Evolutionary conservation across 257 asterid species (phyloP), one percentile per base, ranked within the genome.

Genomic region (Solanum acaule): DNA sequence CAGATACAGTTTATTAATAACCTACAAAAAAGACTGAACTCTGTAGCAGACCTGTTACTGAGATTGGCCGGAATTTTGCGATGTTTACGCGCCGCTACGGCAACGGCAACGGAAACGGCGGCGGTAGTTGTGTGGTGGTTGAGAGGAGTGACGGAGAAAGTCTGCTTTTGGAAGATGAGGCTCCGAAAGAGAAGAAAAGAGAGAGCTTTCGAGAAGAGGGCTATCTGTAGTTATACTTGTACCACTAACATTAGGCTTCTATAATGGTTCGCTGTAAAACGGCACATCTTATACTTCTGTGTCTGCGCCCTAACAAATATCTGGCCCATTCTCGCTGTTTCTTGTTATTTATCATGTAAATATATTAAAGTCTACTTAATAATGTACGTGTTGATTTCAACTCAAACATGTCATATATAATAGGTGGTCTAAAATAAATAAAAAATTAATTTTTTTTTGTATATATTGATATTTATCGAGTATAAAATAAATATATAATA

Each of bases 141-240:
- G 67, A 42, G 31, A 78, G 37, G 37, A 25, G 67, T 8, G 46
- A 27, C 3, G 79, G 37, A 83, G 89, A 37, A 72, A 40, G 27
- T 46, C 23, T 27, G 89, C 33, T 10, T 37, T 27, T 12, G 27
- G 84, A 88, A 42, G 90, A 86, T 87, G 91, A 88, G 90, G 91
- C 90, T 27, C 61, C 63, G 13, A 52, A 70, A 42, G 72, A 8
- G 44, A n/a, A 61, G 31, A 35, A 38, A 18, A 4, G 70, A 59
- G 90, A 70, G 87, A 70, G 89, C 16, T 79, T 90, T 88, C 89
- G 27, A 88, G 92, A 90, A 82, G n/a, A 70, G 67, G 42, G 34
- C 29, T 70, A 38, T 86, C 76, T 20, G 25, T 35, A 83, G 65
- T 86, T 79, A 52, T 20, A 27, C 83, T 63, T 63, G 31, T n/a